Conservation (phyloP, 306 rosid species). For the Cicer bijugum region DNA sequence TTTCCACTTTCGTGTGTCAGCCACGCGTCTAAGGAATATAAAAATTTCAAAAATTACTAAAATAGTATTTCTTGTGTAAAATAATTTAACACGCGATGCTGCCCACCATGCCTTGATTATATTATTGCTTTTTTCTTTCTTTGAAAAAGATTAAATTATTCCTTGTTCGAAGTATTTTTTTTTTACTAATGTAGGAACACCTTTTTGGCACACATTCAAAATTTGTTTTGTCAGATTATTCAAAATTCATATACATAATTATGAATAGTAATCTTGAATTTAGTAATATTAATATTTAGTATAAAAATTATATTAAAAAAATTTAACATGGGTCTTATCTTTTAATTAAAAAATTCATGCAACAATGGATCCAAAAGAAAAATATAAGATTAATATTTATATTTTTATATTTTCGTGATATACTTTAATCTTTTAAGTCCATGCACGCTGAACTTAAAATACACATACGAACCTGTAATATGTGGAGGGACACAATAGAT, state of each 20-base stretch:
- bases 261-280: too few relatives aligned
- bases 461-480: neutral
- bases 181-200: neutral
- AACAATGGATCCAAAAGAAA: neutral
- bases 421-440: neutral
- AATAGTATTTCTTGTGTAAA: slow-evolving; percentile 47
- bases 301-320: neutral
- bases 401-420: neutral
- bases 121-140: neutral
- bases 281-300: too few relatives aligned
- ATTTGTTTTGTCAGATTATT: too few relatives aligned
- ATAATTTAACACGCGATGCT: slow-evolving; percentile 29
- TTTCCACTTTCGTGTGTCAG: slow-evolving; percentile 40
- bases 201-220: neutral
- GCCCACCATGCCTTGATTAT: neutral
- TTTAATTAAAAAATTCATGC: neutral
- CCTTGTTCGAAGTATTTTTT: neutral
- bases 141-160: neutral
- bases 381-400: neutral
- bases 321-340: neutral
- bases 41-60: neutral
- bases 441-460: neutral
- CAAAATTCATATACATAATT: too few relatives aligned
- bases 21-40: neutral
- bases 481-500: neutral